Percentiles rank a stretch among this genome's conserved stretches.
These are phyloP conservation scores for Globisporangium parvum DNA, from an alignment of 352 stramenopile species.

Conservation along the genomic window DNA sequence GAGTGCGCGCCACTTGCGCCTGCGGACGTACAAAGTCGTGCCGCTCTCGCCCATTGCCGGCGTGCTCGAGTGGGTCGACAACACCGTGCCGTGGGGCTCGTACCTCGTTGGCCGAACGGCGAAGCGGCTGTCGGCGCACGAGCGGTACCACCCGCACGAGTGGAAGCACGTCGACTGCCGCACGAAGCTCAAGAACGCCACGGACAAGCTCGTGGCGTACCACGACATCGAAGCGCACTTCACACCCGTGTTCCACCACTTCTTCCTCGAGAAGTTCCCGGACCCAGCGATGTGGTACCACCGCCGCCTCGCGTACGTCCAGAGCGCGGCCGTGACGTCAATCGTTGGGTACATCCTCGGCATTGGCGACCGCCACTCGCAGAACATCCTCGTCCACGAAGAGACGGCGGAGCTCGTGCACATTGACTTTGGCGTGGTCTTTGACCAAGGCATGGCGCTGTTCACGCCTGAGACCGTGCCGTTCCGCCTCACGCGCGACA, in stretches of 20 bases:
- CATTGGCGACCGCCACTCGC: constrained; percentile 98
- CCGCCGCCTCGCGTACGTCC: constrained; percentile 92
- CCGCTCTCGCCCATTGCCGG: constrained; percentile 88
- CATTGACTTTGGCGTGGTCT: constrained; percentile 99
- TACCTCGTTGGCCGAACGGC: constrained; percentile 75
- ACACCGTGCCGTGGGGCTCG: constrained; percentile 92
- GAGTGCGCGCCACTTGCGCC: constrained; percentile 59
- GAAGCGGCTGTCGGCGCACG: constrained; percentile 79
- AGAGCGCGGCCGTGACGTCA: constrained; percentile 94
- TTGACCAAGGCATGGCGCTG: constrained; percentile 95
- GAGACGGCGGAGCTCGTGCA: constrained; percentile 98
- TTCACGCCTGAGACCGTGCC: constrained; percentile 97
- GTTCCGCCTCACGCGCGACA: constrained; percentile 97
- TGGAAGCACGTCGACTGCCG: constrained; percentile 87
- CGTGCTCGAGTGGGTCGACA: constrained; percentile 98
- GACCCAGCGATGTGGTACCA: constrained; percentile 92
- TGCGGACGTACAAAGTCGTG: constrained; percentile 97
- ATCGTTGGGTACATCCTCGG: constrained; percentile 96
- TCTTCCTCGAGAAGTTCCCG: constrained; percentile 97
- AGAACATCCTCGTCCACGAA: constrained; percentile 98
- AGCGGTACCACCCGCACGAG: constrained; percentile 93
- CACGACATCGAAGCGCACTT: constrained; percentile 91
- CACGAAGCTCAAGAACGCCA: constrained; percentile 61
- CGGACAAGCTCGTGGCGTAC: constrained; percentile 82
- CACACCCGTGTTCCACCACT: constrained; percentile 96